Percentiles rank a stretch among this genome's conserved stretches.
Conservation (phyloP, 2,329 filamentous ascomycete species). For the Ascochyta fabae region DNA sequence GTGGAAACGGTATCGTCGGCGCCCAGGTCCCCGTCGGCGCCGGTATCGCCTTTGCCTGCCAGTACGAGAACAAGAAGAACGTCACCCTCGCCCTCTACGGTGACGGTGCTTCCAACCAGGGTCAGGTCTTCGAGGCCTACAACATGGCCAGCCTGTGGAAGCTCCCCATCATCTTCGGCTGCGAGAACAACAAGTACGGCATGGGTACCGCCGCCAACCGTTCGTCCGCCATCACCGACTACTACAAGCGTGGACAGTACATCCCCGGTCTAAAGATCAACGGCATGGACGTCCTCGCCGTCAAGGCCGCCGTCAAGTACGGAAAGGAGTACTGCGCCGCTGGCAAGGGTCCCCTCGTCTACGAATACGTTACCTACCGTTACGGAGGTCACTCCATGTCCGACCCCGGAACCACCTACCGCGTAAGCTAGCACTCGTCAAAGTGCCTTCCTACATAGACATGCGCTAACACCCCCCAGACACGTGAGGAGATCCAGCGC, state of each 20-base stretch:
- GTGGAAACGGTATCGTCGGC: conserved; percentile 98
- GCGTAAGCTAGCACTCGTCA: conserved; percentile 50
- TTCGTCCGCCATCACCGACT: conserved; percentile 94
- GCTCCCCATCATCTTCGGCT: conserved; percentile 92
- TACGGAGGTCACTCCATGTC: conserved; percentile 99
- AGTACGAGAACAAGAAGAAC: conserved; percentile 88
- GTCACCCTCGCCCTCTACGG: conserved; percentile 91
- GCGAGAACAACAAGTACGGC: conserved; percentile 99
- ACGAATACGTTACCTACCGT: conserved; percentile 99
- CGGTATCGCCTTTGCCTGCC: conserved; percentile 94
- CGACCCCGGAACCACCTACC: conserved; percentile 98
- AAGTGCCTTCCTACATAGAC: not conserved
- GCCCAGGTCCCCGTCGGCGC: conserved; percentile 97
- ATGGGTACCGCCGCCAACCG: conserved; percentile 98
- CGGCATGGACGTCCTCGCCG: conserved; percentile 98
- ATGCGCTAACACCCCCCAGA: conserved; percentile 53
- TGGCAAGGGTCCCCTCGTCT: conserved; percentile 91
- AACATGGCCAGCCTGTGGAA: conserved; percentile 99
- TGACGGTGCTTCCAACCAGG: conserved; percentile 98
- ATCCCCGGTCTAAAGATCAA: conserved; percentile 99
- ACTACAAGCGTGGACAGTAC: conserved; percentile 99
- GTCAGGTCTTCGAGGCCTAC: conserved; percentile 99
- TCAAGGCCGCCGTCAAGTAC: conserved; percentile 95
- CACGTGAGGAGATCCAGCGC: conserved; percentile 98
- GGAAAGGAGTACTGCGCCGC: conserved; percentile 84